A percentile compares a stretch with the other conserved stretches of the same genome.
phyloP scores from a whole-genome alignment of 2,329 filamentous ascomycete genomes.

The Xylariaceae sp. region DNA sequence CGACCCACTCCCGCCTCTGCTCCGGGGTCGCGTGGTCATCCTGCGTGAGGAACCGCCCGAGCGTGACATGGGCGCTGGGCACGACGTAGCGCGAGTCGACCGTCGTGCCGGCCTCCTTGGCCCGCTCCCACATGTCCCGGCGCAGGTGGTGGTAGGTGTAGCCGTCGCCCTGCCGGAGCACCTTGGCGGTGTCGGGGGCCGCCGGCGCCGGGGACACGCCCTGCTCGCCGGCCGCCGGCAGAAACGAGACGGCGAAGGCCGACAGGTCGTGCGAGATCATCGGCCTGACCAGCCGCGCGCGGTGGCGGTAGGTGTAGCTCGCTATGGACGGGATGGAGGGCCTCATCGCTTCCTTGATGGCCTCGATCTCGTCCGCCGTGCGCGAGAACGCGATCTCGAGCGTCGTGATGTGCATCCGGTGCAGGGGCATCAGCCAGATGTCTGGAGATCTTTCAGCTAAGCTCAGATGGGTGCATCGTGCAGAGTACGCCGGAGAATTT shows the following conservation, averaged over 20 bases:
- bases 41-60: conserved; percentile 69
- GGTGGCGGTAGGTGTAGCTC: conserved; percentile 58
- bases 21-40: conserved; percentile 53
- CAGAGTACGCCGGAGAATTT: no score
- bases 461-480: no score
- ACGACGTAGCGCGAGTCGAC: conserved; percentile 78
- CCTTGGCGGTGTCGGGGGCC: conserved; percentile 26
- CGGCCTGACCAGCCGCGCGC: conserved; percentile 72
- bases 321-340: conserved; percentile 52
- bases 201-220: conserved; percentile 31
- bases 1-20: conserved; percentile 58
- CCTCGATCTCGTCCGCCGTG: conserved; percentile 59
- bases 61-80: conserved; percentile 81
- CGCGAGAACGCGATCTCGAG: conserved; percentile 79
- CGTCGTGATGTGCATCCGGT: conserved; percentile 75
- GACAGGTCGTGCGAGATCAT: conserved; percentile 77
- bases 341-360: conserved; percentile 51
- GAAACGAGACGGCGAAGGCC: conserved; percentile 78
- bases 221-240: conserved; percentile 65
- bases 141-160: conserved; percentile 92
- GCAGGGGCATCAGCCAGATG: conserved; percentile 78
- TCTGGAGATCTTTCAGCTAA: conserved; percentile 42
- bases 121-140: conserved; percentile 62
- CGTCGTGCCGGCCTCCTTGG: conserved; percentile 54
- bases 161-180: conserved; percentile 44